Evolutionary conservation across 148 eudicot genomes (phyloP), one percentile per base, ranked within the genome.

Genomic region (Chenopodium berlandieri): DNA sequence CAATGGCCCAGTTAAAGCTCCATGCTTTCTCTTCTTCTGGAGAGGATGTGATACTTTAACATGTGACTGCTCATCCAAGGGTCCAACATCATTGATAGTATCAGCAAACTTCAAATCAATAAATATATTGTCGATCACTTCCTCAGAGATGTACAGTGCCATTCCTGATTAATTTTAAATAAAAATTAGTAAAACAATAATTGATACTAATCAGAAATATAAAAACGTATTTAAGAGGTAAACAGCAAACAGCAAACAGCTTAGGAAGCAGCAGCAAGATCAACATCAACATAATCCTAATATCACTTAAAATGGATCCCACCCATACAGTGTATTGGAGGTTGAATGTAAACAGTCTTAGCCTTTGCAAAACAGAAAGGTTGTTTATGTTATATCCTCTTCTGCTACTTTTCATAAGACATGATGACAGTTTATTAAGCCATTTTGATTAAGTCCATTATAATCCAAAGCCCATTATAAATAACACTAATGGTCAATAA

Each of bases 11-110:
- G 75, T 73, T 40, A 78, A 76, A 86, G 73, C 83, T 60, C 82
- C 86, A 83, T 85, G 90, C 85, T 93, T 95, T 85, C 99, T 89
- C 82, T 93, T 95, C 88, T 88, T 92, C 37, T 47, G 87, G 27
- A 25, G 74, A 87, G 83, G 84, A 60, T 71, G 71, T 22, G 71
- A 67, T 46, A 81, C 76, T 73, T 91, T 89, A 58, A 63, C 78
- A 37, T 77, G 68, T 81, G 79, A 82, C 69, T 79, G 88, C 56
- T 85, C 72, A 75, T 63, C 81, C 30, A 80, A 85, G 84, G 76
- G 60, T 79, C 79, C 82, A 63, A 76, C 89, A 79, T 78, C 84
- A 68, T 67, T 73, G 52, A 81, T 71, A 60, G 31, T 48, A 82
- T 69, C 87, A 77, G 63, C 54, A 75, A 80, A 75, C 52, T 87